Conservation (phyloP, 164 flowering plant genomes). For the Berberis vulgaris region DNA sequence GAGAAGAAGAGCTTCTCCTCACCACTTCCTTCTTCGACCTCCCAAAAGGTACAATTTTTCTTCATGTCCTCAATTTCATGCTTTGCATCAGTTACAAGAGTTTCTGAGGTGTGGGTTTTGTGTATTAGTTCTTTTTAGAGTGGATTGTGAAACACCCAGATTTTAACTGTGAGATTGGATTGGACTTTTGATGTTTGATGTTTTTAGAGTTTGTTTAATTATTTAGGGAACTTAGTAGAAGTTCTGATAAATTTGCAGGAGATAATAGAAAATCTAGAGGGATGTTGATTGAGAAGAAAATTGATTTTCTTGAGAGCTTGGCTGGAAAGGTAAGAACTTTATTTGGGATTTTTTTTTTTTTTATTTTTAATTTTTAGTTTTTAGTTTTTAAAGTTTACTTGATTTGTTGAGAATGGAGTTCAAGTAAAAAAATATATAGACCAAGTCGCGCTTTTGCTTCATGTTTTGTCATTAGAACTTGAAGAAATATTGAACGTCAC, state of each 20-base stretch:
- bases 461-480: background rate
- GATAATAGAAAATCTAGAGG: slow-evolving; percentile 37
- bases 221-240: background rate
- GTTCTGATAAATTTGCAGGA: slow-evolving; percentile 21
- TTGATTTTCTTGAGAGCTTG: slow-evolving; percentile 70
- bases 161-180: background rate
- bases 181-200: slow-evolving; percentile 5
- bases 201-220: no score
- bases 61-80: background rate
- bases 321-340: slow-evolving; percentile 22
- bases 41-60: slow-evolving; percentile 24
- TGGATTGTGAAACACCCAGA: background rate
- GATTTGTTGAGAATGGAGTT: background rate
- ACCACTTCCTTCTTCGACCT: slow-evolving; percentile 29
- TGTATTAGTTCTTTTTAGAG: background rate
- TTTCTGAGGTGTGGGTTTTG: background rate
- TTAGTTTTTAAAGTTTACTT: background rate
- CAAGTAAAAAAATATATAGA: background rate
- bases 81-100: background rate
- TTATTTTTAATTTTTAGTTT: no score
- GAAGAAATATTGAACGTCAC: background rate
- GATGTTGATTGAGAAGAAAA: slow-evolving; percentile 61
- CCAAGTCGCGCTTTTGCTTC: background rate
- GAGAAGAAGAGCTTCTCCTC: slow-evolving; percentile 24
- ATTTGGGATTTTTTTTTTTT: background rate